Conservation (phyloP, 148 eudicot genomes). For the Linanthus parryae region DNA sequence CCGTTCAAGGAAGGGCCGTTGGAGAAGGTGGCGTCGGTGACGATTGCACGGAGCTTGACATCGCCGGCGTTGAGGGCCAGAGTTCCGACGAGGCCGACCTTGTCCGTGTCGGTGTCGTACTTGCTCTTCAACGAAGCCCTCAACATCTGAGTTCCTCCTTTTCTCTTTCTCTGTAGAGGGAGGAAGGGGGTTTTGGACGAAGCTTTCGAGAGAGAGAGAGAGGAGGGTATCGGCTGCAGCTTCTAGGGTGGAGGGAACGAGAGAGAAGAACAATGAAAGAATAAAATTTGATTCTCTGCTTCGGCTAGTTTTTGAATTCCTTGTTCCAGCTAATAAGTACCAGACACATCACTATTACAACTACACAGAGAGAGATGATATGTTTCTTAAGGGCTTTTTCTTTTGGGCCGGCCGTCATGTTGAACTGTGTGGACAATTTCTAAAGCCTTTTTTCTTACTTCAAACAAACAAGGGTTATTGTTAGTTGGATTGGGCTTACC, state of each 20-base stretch:
- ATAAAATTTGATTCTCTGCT: constrained; percentile 6
- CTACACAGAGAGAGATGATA: too few relatives aligned
- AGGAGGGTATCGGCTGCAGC: not conserved
- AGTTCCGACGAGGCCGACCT: constrained; percentile 26
- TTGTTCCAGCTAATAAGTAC: too few relatives aligned
- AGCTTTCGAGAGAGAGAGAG: not conserved
- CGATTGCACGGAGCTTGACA: constrained; percentile 33
- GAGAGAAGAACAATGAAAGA: not conserved
- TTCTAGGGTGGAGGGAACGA: not conserved
- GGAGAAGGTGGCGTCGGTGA: constrained; percentile 40
- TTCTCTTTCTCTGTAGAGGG: not conserved
- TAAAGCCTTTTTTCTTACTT: too few relatives aligned
- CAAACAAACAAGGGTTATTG: too few relatives aligned
- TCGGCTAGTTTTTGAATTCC: too few relatives aligned
- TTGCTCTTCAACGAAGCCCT: constrained; percentile 34
- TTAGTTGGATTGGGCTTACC: too few relatives aligned
- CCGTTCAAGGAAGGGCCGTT: constrained; percentile 28
- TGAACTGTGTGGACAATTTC: too few relatives aligned
- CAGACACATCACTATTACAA: too few relatives aligned
- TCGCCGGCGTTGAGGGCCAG: constrained; percentile 43
- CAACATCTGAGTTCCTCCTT: too few relatives aligned
- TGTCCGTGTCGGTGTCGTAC: constrained; percentile 28
- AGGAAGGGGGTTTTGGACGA: not conserved
- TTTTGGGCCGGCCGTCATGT: too few relatives aligned
- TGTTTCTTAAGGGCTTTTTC: too few relatives aligned